A percentile compares a stretch with the other conserved stretches of the same genome.
These are phyloP conservation scores for Astragalus membranaceus DNA, from an alignment of 306 rosid species.

Conservation along the genomic window DNA sequence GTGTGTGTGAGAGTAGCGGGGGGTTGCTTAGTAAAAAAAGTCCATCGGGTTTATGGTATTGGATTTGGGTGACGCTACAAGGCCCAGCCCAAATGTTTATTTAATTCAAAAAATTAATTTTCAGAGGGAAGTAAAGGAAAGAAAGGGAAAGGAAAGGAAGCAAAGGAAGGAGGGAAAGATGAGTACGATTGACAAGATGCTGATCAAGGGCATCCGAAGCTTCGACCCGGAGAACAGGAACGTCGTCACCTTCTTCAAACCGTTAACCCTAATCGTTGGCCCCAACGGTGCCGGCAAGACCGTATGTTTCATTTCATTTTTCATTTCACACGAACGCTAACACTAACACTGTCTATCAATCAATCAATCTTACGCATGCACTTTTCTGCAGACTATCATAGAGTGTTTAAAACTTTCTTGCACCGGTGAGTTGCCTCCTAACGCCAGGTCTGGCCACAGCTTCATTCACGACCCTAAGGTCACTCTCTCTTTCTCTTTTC, in stretches of 20 bases:
- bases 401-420: constrained; percentile 98
- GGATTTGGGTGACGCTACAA: neutral
- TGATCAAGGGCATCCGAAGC: constrained; percentile 91
- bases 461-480: constrained; percentile 98
- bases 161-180: constrained; percentile 18
- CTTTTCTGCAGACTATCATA: constrained; percentile 57
- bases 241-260: constrained; percentile 94
- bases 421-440: constrained; percentile 95
- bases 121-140: no score
- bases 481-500: neutral
- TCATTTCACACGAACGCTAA: neutral
- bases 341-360: neutral
- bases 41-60: no score
- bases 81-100: neutral
- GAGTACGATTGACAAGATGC: constrained; percentile 97
- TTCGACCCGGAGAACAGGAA: constrained; percentile 94
- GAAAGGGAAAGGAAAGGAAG: neutral
- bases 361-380: neutral
- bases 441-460: constrained; percentile 94
- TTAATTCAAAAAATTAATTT: no score
- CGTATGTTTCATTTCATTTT: constrained; percentile 18
- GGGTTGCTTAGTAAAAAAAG: no score
- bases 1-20: no score
- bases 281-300: constrained; percentile 97
- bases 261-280: constrained; percentile 93